These are phyloP conservation scores for Fraxinus angustifolia DNA, from an alignment of 305 asterid genomes.

Conservation along the genomic window DNA sequence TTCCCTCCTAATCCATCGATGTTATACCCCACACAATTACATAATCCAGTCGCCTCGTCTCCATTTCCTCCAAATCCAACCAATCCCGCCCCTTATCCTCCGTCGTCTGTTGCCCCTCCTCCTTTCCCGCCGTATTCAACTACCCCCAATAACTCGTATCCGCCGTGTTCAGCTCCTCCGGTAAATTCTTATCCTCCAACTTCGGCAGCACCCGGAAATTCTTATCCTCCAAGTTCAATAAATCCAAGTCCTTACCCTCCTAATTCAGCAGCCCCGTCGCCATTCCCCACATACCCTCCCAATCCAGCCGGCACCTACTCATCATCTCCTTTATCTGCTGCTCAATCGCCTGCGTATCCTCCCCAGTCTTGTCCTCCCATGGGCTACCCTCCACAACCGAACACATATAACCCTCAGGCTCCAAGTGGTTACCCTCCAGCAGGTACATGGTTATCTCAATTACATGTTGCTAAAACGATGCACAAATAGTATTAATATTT, in stretches of 20 bases:
- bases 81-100: conserved; percentile 27
- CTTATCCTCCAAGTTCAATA: neutral
- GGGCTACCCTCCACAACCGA: conserved; percentile 29
- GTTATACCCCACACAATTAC: neutral
- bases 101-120: conserved; percentile 10
- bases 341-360: conserved; percentile 20
- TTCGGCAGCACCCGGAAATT: neutral
- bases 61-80: conserved; percentile 19
- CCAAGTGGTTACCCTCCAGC: conserved; percentile 32
- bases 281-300: conserved; percentile 23
- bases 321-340: neutral
- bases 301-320: conserved; percentile 7
- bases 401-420: conserved; percentile 23
- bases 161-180: neutral
- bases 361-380: conserved; percentile 27
- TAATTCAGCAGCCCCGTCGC: neutral
- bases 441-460: conserved; percentile 22
- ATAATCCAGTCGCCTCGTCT: neutral
- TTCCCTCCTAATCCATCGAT: conserved; percentile 31
- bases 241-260: conserved; percentile 24
- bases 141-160: neutral
- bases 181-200: neutral
- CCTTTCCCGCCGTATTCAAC: conserved; percentile 28
- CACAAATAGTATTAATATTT: neutral
- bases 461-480: neutral